Conservation (phyloP, 2,329 filamentous ascomycete species). For the Periconia sp. region DNA sequence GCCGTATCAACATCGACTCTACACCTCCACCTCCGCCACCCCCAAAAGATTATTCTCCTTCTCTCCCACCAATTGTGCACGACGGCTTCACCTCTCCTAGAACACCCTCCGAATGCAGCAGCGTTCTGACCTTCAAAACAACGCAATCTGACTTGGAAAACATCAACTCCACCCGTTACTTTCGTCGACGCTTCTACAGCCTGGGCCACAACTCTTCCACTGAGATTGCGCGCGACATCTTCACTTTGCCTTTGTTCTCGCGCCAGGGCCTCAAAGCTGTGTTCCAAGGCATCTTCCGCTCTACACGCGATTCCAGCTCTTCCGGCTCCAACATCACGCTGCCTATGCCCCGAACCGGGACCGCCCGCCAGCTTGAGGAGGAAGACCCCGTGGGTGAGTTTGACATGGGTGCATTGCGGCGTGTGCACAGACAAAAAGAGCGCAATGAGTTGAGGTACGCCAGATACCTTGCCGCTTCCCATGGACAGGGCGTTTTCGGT, state of each 20-base stretch:
- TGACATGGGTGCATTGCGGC: slow-evolving; percentile 27
- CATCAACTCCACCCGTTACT: slow-evolving; percentile 22
- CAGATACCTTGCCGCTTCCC: neutral
- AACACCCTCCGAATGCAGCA: slow-evolving; percentile 16
- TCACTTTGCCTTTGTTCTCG: slow-evolving; percentile 16
- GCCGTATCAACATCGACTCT: slow-evolving; percentile 32
- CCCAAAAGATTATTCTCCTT: slow-evolving; percentile 3
- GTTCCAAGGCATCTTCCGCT: slow-evolving; percentile 32
- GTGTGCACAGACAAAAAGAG: slow-evolving; percentile 29
- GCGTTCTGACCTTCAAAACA: slow-evolving; percentile 32
- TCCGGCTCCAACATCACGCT: slow-evolving; percentile 38
- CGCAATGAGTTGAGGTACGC: slow-evolving; percentile 22
- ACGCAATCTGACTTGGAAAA: slow-evolving; percentile 33
- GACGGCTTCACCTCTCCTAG: neutral
- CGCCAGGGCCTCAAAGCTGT: slow-evolving; percentile 30
- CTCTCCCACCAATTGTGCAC: slow-evolving; percentile 1
- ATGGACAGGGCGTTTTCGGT: too few species aligned
- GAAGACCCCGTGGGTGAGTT: slow-evolving; percentile 21
- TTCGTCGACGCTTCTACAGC: slow-evolving; percentile 32
- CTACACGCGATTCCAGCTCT: slow-evolving; percentile 31
- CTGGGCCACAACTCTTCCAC: slow-evolving; percentile 24
- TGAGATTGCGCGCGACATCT: slow-evolving; percentile 22
- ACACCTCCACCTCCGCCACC: slow-evolving; percentile 13
- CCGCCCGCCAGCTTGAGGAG: slow-evolving; percentile 17
- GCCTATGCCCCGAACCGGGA: slow-evolving; percentile 28